Percentiles rank a stretch among this genome's conserved stretches.
These are phyloP conservation scores for Vicia villosa DNA, from an alignment of 306 rosid genomes.

Conservation along the genomic window DNA sequence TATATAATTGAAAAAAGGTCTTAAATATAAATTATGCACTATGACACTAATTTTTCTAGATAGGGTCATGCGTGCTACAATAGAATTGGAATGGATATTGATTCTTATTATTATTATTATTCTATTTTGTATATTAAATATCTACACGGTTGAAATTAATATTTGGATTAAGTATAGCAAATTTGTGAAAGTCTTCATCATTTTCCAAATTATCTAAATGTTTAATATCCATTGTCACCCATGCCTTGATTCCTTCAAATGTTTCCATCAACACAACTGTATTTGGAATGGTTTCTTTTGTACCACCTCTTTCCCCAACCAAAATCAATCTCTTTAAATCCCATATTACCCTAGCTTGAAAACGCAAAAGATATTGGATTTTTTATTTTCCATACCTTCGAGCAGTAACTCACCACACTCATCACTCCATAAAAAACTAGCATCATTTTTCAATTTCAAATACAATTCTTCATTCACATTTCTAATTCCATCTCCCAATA, in stretches of 20 bases:
- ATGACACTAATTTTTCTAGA: neutral
- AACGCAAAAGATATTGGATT: slow-evolving; percentile 39
- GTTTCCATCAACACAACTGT: slow-evolving; percentile 43
- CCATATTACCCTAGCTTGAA: slow-evolving; percentile 52
- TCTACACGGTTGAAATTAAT: neutral
- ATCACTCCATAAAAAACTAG: slow-evolving; percentile 34
- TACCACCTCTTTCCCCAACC: slow-evolving; percentile 61
- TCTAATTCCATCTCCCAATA: slow-evolving; percentile 6
- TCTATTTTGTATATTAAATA: neutral
- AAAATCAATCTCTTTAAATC: slow-evolving; percentile 48
- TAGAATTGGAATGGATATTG: neutral
- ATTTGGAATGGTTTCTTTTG: slow-evolving; percentile 42
- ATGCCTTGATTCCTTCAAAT: slow-evolving; percentile 55
- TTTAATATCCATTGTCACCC: slow-evolving; percentile 45
- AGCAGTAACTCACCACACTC: slow-evolving; percentile 39
- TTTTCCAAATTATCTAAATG: slow-evolving; percentile 42
- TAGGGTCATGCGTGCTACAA: neutral
- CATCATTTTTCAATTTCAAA: slow-evolving; percentile 41
- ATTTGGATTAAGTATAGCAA: slow-evolving; percentile 34
- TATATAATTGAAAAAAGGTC: neutral
- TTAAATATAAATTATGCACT: neutral
- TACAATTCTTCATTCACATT: slow-evolving; percentile 35
- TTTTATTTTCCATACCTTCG: slow-evolving; percentile 14
- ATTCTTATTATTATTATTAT: neutral
- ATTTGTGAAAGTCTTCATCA: slow-evolving; percentile 41